Evolutionary conservation across 1,284 basidiomycete species (phyloP).

Genomic region (Apiotrichum domesticum): DNA sequence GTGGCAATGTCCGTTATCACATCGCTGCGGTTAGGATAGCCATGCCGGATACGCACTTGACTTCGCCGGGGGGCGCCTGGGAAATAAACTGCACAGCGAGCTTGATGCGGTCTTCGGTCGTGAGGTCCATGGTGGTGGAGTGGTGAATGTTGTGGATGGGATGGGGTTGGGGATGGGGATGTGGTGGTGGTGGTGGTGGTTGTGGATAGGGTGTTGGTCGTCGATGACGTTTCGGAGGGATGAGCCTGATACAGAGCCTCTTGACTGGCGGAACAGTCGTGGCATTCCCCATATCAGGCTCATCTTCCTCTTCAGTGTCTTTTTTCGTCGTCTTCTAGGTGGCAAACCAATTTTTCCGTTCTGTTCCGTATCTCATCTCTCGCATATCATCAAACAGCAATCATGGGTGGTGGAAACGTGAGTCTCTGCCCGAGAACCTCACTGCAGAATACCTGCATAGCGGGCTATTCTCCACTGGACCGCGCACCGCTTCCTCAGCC

Average conservation of each 20-base stretch:
- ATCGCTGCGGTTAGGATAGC: conserved; percentile 50
- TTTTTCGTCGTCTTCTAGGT: not conserved
- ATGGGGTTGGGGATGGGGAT: not conserved
- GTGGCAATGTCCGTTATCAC: conserved; percentile 88
- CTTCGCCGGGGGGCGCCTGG: conserved; percentile 88
- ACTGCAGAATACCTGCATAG: too few relatives aligned
- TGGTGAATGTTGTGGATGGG: not conserved
- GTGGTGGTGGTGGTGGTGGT: not conserved
- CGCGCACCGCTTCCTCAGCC: too few relatives aligned
- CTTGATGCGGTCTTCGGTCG: conserved; percentile 36
- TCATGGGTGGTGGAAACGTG: conserved; percentile 42
- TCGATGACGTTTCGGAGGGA: too few relatives aligned
- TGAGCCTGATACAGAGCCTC: too few relatives aligned
- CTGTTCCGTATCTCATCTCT: not conserved
- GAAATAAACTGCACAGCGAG: conserved; percentile 68
- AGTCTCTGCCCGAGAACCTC: conserved; percentile 9
- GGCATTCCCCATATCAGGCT: too few relatives aligned
- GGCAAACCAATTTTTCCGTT: not conserved
- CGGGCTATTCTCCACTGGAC: too few relatives aligned
- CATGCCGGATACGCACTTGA: conserved; percentile 54
- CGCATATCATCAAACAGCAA: conserved; percentile 2
- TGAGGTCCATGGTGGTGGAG: conserved; percentile 31
- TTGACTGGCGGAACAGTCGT: too few relatives aligned
- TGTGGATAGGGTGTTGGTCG: too few relatives aligned
- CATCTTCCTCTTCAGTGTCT: not conserved